Evolutionary conservation across 257 asterid genomes (phyloP), one percentile per base, ranked within the genome.

Genomic region (Lantana camara): DNA sequence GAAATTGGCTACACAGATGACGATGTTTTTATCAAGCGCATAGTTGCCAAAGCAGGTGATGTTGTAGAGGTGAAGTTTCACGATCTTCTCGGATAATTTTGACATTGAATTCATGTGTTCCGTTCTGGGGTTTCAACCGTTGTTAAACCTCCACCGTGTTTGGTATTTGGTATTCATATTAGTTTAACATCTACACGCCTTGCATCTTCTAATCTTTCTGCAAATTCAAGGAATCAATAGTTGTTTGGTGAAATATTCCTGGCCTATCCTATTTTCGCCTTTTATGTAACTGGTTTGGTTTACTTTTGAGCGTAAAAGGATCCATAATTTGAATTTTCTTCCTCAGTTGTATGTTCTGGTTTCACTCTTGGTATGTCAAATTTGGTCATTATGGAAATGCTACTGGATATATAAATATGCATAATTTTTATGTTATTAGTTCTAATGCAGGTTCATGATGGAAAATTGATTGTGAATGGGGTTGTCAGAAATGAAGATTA

Each of bases 31-130:
- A 89, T 92, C 37, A 92, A 92, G 79, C 84, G 97, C 64, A 75
- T 92, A 68, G 83, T 92, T 64, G 98, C 98, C 34, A 92, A 83
- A 77, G 96, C 61, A 83, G 97, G 97, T 59, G 98, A 92, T 66
- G 34, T 78, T 8, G 97, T 92, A 13, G 96, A 92, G 96, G 98
- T 91, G 61, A 73, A 81, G 46, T 57, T 53, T 34, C 5, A 4
- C 48, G 51, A 16, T 0, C 9, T 16, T 29, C 22, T 27, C 11
- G 7, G 22, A 65, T 29, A 21, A 34, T 52, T 17, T 32, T 51
- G 9, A 11, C 21, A 38, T 16, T 52, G 65, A 32, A 38, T 20
- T 13, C 29, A 14, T 20, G 48, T 54, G 27, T n/a, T n/a, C n/a
- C n/a, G n/a, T n/a, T n/a, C n/a, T n/a, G n/a, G n/a, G n/a, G n/a